Base-by-base conservation (phyloP, 176 grass and related monocot genomes). In the Oryza longistaminata region DNA sequence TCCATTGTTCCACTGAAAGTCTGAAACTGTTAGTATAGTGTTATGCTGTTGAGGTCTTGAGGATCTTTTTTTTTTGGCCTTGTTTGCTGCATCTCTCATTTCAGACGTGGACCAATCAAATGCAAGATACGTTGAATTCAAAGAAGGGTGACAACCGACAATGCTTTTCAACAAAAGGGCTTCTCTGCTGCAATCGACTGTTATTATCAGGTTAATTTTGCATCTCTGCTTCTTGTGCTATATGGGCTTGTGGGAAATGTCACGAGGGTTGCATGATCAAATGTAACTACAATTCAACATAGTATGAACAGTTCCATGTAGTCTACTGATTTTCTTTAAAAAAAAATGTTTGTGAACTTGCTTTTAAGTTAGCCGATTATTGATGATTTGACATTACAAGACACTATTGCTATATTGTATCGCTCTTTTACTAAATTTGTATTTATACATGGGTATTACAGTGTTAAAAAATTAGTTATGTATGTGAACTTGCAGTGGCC, bases 61-160 rank as follows among this genome's bases (percentile, higher is more conserved):
- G n/a, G n/a, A n/a, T n/a, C 42, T 75, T 87, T 22, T 44, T 68
- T 40, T 40, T 8, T 40, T 40, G 1, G 3, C 48, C 46, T 76
- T 78, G 65, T 44, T 46, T 84, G 70, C 68, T 80, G 43, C 88
- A 98, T 93, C 83, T 98, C 19, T 98, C 96, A 3, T 95, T 98
- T 92, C 91, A 96, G 84, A 98, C 96, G 96, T 98, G 96, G 96
- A 98, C 96, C 43, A 95, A 95, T 83, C 96, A 98, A 92, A 98
- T 98, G 96, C 96, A 98, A 92, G 96, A 96, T 65, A 96, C 96
- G 0, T 80, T 98, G 69, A 92, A 93, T 68, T 98, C 96, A 7
- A 98, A 98, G 85, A 98, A 98, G 93, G 91, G 96, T 29, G 29
- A 29, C 29, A 29, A 29, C 93, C 45, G 96, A 98, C 83, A 85